Evolutionary conservation across 371 early-diverging fungal genomes (phyloP), one percentile per base, ranked within the genome.

Genomic region (Apophysomyces trapeziformis): DNA sequence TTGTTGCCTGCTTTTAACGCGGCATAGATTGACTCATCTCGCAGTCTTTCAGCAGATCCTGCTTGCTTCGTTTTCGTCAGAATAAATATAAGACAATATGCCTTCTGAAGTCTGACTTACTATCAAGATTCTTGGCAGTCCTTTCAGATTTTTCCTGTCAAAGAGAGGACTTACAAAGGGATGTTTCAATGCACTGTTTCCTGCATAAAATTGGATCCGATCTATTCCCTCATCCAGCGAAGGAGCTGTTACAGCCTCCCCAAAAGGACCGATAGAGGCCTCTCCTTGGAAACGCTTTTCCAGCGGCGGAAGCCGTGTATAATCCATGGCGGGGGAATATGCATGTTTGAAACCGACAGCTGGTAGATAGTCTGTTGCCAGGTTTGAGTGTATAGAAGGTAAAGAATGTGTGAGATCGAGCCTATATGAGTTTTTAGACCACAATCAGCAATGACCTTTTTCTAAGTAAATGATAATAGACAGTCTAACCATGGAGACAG

Each of bases 31-130:
- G 89, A 75, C 64, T 92, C 92, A 68, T 92, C 92, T 11, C 87
- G 75, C 6, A 92, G 73, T 66, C 88, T 72, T 69, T 92, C 92
- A 8, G 85, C 79, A 14, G 82, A 79, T 5, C 92, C 92, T 7
- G 86, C 78, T 78, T 89, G 90, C 80, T 86, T 39, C 5, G n/a
- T 60, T 60, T 14, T 46, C 14, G 14, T 44, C 16, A 9, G 26
- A 47, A 38, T 7, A 18, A 54, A 46, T 7, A 37, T 41, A 46
- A 35, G 46, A 43, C 38, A 37, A 57, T 58, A 54, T 16, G 3
- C 32, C 32, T 26, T 14, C 26, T 58, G 41, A 26, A 41, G 13
- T 65, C 18, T 36, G 21, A 61, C 73, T 63, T 78, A 84, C 83
- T 68, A 87, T 60, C 11, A 85, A 54, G 37, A 85, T 54, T 0